These are phyloP conservation scores for Saccharomyces hybrid DNA, from an alignment of 1,139 yeast genomes.

Conservation along the genomic window DNA sequence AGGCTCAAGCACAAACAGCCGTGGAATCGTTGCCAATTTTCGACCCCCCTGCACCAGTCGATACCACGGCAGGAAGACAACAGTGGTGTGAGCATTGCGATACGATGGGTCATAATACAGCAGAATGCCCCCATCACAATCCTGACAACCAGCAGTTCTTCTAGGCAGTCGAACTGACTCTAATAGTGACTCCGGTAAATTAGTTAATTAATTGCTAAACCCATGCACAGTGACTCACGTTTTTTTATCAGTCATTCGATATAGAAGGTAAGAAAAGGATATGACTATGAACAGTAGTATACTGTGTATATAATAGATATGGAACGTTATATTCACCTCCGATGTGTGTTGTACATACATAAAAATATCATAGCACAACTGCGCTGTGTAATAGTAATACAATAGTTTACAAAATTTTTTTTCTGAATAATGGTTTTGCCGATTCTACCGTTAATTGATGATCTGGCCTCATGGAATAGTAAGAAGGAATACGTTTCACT, in stretches of 20 bases:
- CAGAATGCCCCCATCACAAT: slow-evolving; percentile 64
- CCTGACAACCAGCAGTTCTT: slow-evolving; percentile 1
- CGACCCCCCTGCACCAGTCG: slow-evolving; percentile 43
- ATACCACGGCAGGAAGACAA: slow-evolving; percentile 66
- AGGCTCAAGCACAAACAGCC: slow-evolving; percentile 7
- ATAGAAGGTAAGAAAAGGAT: background rate
- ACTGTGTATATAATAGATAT: background rate
- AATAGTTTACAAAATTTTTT: background rate
- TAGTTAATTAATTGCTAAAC: background rate
- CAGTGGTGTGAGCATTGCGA: slow-evolving; percentile 94
- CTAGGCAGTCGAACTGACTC: background rate
- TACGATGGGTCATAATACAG: slow-evolving; percentile 76
- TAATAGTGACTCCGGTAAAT: slow-evolving; percentile 1
- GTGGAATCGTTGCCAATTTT: slow-evolving; percentile 46
- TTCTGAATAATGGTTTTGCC: slow-evolving; percentile 22
- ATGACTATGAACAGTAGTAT: background rate
- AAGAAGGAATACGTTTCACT: slow-evolving; percentile 6
- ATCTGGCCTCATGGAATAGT: background rate
- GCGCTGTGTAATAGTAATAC: slow-evolving; percentile 1
- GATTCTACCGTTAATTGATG: slow-evolving; percentile 24
- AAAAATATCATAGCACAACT: background rate
- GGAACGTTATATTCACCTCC: background rate
- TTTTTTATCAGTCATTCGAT: background rate
- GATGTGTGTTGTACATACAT: background rate
- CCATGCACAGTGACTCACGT: background rate